These are phyloP conservation scores for Tylopilus subfusipes DNA, from an alignment of 768 basidiomycete species.

Conservation along the genomic window DNA sequence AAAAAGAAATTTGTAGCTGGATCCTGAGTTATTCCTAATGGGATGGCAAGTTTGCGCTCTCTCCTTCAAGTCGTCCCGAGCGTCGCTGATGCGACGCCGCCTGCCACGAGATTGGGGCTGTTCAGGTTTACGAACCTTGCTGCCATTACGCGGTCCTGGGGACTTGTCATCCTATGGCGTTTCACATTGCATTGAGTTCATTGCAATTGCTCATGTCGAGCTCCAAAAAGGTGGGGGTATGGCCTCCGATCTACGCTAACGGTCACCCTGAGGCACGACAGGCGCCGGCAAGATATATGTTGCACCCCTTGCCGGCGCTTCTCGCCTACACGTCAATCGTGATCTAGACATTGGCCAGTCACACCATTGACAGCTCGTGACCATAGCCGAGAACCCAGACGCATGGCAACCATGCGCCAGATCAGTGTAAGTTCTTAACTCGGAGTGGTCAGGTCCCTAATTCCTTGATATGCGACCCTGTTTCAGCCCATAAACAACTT, in stretches of 20 bases:
- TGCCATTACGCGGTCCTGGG: neutral
- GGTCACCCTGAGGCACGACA: neutral
- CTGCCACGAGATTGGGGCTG: neutral
- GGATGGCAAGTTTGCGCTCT: neutral
- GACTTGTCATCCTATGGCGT: neutral
- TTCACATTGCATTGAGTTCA: slow-evolving; percentile 3
- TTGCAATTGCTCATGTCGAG: neutral
- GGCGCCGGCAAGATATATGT: neutral
- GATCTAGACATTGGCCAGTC: neutral
- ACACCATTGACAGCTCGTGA: neutral
- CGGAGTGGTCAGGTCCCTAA: neutral
- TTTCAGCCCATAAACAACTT: slow-evolving; percentile 10
- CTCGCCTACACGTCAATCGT: neutral
- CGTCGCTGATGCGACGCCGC: neutral
- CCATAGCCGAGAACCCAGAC: neutral
- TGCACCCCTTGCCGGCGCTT: neutral
- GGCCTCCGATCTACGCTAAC: neutral
- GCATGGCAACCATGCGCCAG: neutral
- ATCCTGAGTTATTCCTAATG: neutral
- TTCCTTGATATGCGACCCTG: slow-evolving; percentile 2
- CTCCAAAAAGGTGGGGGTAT: neutral
- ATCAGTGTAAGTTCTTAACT: neutral
- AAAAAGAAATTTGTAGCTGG: neutral
- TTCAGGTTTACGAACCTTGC: neutral
- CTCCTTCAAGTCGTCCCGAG: neutral